Conservation (phyloP, 345 rosid genomes). For the Mercurialis annua region DNA sequence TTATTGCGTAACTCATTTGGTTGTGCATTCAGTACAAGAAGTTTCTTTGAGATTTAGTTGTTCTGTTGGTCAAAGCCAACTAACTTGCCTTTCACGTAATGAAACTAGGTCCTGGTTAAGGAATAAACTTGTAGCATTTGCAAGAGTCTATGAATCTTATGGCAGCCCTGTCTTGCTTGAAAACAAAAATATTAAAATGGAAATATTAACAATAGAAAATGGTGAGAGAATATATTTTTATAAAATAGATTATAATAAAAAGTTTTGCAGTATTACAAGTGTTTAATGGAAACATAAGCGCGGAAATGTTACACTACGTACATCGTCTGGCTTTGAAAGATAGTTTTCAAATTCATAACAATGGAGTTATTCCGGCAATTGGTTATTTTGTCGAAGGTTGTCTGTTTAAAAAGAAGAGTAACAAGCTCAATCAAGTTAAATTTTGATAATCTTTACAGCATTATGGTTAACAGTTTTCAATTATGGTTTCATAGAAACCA, state of each 20-base stretch:
- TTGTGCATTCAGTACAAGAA: no score
- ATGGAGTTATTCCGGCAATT: conserved; percentile 20
- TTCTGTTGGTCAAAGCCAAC: background rate
- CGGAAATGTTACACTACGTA: no score
- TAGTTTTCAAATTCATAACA: conserved; percentile 37
- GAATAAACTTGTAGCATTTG: background rate
- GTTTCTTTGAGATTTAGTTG: background rate
- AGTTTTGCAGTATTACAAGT: no score
- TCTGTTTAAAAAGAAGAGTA: conserved; percentile 23
- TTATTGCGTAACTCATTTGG: no score
- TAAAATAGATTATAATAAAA: no score
- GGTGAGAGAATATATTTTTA: no score
- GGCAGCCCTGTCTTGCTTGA: no score
- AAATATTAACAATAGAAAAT: no score
- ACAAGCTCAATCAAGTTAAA: background rate
- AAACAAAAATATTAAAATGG: no score
- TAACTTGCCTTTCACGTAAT: background rate
- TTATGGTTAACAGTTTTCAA: background rate
- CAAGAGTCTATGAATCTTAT: no score
- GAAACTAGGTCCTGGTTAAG: background rate
- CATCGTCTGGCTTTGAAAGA: no score
- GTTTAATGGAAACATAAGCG: no score
- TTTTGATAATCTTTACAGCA: background rate
- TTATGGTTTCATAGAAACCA: conserved; percentile 29
- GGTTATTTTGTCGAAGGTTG: conserved; percentile 37